A percentile compares a stretch with the other conserved stretches of the same genome.
Conservation (phyloP, 2,329 filamentous ascomycete species). For the Thielaviopsis ethacetica region DNA sequence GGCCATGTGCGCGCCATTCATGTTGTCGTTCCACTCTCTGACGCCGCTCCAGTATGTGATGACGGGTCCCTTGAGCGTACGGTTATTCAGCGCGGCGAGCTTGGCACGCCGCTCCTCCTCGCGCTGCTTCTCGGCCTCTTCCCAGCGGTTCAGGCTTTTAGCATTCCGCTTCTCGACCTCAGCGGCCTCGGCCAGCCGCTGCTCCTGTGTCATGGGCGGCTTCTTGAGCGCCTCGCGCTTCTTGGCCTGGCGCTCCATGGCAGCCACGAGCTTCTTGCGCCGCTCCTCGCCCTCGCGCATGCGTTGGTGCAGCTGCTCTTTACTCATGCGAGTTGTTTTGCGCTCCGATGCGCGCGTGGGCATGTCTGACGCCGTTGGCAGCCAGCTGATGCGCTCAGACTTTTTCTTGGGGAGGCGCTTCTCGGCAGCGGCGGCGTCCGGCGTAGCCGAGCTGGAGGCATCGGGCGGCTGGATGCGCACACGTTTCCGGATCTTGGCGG, state of each 20-base stretch:
- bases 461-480: conserved; percentile 49
- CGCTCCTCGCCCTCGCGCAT: conserved; percentile 57
- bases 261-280: conserved; percentile 51
- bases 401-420: conserved; percentile 38
- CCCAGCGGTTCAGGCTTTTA: conserved; percentile 85
- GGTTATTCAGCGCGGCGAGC: conserved; percentile 73
- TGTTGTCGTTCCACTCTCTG: conserved; percentile 61
- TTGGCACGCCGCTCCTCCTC: conserved; percentile 70
- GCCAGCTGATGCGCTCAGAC: conserved; percentile 42
- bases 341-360: conserved; percentile 42
- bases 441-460: conserved; percentile 21
- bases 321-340: conserved; percentile 40
- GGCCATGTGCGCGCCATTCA: conserved; percentile 48
- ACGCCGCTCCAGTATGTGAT: conserved; percentile 90
- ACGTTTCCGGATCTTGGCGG: conserved; percentile 55
- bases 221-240: conserved; percentile 59
- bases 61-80: conserved; percentile 74
- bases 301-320: conserved; percentile 49
- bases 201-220: conserved; percentile 70
- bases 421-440: conserved; percentile 18
- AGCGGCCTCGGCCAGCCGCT: conserved; percentile 69
- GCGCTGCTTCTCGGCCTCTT: conserved; percentile 77
- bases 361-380: conserved; percentile 36
- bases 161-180: conserved; percentile 72
- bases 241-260: conserved; percentile 52